Percentiles rank a stretch among this genome's conserved stretches.
These are phyloP conservation scores for Polyporus tsugae DNA, from an alignment of 1,284 basidiomycete genomes.

Conservation along the genomic window DNA sequence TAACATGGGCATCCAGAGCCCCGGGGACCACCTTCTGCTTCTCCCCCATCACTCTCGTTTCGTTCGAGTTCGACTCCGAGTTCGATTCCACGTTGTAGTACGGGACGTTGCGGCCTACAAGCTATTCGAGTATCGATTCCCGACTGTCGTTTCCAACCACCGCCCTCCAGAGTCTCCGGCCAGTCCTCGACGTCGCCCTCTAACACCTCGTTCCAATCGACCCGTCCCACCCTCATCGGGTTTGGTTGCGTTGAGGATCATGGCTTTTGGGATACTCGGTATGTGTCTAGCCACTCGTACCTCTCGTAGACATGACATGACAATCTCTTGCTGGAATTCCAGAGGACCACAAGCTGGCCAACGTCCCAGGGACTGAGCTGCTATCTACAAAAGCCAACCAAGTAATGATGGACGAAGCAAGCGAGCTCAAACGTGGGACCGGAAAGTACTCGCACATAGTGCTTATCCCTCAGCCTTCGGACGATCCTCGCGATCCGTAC, in stretches of 20 bases:
- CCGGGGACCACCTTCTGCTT: too few relatives aligned
- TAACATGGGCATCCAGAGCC: too few relatives aligned
- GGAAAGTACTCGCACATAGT: constrained; percentile 50
- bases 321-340: neutral
- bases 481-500: constrained; percentile 53
- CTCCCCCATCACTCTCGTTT: too few relatives aligned
- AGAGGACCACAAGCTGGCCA: constrained; percentile 47
- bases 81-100: too few relatives aligned
- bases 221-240: too few relatives aligned
- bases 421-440: constrained; percentile 47
- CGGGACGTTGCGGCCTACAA: too few relatives aligned
- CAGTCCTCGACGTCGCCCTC: too few relatives aligned
- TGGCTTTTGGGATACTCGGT: constrained; percentile 53
- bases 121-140: too few relatives aligned
- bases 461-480: constrained; percentile 56
- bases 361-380: constrained; percentile 53
- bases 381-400: constrained; percentile 45
- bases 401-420: constrained; percentile 44
- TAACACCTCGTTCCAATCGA: too few relatives aligned
- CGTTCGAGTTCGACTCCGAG: too few relatives aligned
- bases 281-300: constrained; percentile 4
- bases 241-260: constrained; percentile 14
- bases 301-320: neutral
- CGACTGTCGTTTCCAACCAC: too few relatives aligned
- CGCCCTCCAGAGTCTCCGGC: too few relatives aligned